phyloP scores from a whole-genome alignment of 1,284 basidiomycete genomes.

The Singerocomus inundabilis region DNA sequence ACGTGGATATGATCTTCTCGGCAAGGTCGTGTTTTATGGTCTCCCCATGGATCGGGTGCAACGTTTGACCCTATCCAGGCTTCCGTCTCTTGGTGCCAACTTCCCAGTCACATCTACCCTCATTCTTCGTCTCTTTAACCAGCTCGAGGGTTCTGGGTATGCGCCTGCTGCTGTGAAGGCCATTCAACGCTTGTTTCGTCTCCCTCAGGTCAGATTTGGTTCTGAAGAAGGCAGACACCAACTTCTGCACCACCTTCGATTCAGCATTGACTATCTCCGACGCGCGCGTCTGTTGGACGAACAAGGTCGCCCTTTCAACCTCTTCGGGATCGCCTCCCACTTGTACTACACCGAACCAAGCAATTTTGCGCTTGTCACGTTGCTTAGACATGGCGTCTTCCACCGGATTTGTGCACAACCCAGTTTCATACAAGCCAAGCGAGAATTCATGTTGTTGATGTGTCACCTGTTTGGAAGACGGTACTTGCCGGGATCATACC shows the following conservation, averaged over 20 bases:
- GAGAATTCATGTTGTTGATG: conserved; percentile 52
- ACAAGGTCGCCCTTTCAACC: conserved; percentile 55
- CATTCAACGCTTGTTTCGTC: conserved; percentile 49
- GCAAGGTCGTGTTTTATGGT: conserved; percentile 72
- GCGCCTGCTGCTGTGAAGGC: conserved; percentile 48
- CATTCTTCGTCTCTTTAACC: conserved; percentile 59
- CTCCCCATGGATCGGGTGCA: conserved; percentile 60
- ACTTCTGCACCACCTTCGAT: conserved; percentile 63
- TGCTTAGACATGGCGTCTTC: conserved; percentile 56
- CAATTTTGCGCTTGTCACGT: conserved; percentile 61
- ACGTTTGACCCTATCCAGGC: conserved; percentile 58
- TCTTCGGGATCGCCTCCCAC: conserved; percentile 55
- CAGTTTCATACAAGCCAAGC: conserved; percentile 41
- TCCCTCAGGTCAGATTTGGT: conserved; percentile 57
- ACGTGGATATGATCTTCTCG: conserved; percentile 65
- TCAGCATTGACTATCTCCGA: conserved; percentile 68
- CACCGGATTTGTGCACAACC: conserved; percentile 52
- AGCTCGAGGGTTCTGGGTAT: conserved; percentile 58
- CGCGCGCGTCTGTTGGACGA: conserved; percentile 51
- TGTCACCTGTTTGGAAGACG: conserved; percentile 60
- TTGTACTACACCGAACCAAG: conserved; percentile 68
- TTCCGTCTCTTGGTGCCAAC: conserved; percentile 60
- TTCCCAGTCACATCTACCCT: conserved; percentile 69
- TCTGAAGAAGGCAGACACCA: conserved; percentile 54
- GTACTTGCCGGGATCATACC: conserved; percentile 46